Evolutionary conservation across 2,329 filamentous ascomycete genomes (phyloP), one percentile per base, ranked within the genome.

Genomic region (Fusarium subglutinans): DNA sequence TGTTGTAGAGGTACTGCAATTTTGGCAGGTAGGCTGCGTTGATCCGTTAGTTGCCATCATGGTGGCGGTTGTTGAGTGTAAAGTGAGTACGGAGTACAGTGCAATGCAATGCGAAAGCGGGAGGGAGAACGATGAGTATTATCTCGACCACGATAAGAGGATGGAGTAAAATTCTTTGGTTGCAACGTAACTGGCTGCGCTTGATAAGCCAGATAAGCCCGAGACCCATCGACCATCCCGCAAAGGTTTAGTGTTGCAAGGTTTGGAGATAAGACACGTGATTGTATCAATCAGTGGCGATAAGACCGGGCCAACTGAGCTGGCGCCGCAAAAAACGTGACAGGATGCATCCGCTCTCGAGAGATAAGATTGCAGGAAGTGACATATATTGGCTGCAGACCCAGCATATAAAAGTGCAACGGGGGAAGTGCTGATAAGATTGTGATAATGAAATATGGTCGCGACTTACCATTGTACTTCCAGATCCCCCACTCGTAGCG

Each of bases 1-100:
- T 51, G 96, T 99, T 59, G 95, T 98, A 47, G 94, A 97, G 50
- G 96, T 99, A 74, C 91, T 90, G 85, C 96, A 99, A 83, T 99
- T 99, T 83, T 97, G 94, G 84, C 96, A 99, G 76, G 95, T 94
- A 74, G 96, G 95, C 95, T 98, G 92, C 86, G 91, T 88, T 64
- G 86, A 85, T 86, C 90, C 87, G 83, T 90, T 86, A 82, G 88
- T 87, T 73, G 87, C 86, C 86, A 88, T 84, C 82, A 84, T 85
- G 66, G 77, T 82, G 77, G 72, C 79, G 71, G 82, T 82, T 82
- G 79, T 79, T 80, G 81, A 63, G 41, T 53, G 48, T 69, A 70
- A 69, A 63, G 51, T 72, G 74, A 77, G 69, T 70, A 67, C 69
- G 60, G 43, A 76, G 69, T 70, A 67, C 68, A 62, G 43, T 66